A percentile compares a stretch with the other conserved stretches of the same genome.
Evolutionary conservation across 228 moss, liverwort and hornwort genomes (phyloP).

Genomic region (Sphagnum magellanicum): DNA sequence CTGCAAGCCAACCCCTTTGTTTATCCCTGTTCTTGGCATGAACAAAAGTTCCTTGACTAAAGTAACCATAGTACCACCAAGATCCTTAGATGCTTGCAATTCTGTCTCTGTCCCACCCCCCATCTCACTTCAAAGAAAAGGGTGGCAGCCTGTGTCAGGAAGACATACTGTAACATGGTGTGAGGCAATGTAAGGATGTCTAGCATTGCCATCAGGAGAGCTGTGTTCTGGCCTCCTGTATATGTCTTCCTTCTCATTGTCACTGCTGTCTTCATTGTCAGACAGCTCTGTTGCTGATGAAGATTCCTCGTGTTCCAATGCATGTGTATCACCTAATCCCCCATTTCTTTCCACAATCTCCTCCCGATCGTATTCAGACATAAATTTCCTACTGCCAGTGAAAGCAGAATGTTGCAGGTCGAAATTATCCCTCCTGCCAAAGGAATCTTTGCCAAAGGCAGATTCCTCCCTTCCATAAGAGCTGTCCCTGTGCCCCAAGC

Average conservation of each 20-base stretch:
- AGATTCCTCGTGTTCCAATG: conserved; percentile 19
- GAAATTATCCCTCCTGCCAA: conserved; percentile 39
- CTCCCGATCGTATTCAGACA: conserved; percentile 22
- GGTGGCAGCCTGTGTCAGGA: too few species aligned
- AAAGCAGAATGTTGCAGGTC: conserved; percentile 22
- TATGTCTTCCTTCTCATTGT: conserved; percentile 32
- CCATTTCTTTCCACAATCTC: conserved; percentile 16
- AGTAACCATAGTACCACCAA: too few species aligned
- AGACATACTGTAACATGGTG: conserved; percentile 9
- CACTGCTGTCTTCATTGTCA: conserved; percentile 52
- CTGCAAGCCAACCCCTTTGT: conserved; percentile 13
- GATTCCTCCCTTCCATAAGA: conserved; percentile 44
- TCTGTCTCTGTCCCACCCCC: too few species aligned
- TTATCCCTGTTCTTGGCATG: too few species aligned
- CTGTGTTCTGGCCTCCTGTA: conserved; percentile 46
- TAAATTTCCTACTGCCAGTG: conserved; percentile 10
- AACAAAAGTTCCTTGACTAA: too few species aligned
- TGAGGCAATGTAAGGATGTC: conserved; percentile 26
- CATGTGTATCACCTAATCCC: conserved; percentile 15
- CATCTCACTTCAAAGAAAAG: too few species aligned
- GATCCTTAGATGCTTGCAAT: too few species aligned
- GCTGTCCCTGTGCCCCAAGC: conserved; percentile 3
- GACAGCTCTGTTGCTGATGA: conserved; percentile 74
- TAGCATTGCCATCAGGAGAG: conserved; percentile 26
- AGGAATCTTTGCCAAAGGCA: conserved; percentile 44